A percentile compares a stretch with the other conserved stretches of the same genome.
Conservation (phyloP, 169 alveolate species). For the Amoebophrya sp. region DNA sequence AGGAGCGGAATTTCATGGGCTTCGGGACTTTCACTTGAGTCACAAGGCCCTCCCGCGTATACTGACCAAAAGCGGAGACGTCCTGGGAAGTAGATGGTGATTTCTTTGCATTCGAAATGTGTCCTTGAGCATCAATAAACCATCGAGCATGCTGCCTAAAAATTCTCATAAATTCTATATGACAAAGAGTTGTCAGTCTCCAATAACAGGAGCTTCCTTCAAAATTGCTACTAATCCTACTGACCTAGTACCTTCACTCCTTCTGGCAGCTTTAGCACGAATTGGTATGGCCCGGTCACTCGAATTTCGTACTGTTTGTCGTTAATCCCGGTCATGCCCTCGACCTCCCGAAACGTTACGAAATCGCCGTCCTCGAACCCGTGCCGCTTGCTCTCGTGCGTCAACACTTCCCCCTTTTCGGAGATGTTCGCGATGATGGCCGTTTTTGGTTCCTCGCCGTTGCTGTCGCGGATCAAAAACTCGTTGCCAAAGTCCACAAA, state of each 20-base stretch:
- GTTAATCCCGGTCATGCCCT: conserved; percentile 93
- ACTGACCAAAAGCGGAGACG: background rate
- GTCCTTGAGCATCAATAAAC: too few relatives aligned
- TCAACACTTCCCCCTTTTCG: conserved; percentile 61
- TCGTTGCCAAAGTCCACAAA: conserved; percentile 92
- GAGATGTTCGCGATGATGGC: conserved; percentile 71
- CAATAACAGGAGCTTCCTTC: too few relatives aligned
- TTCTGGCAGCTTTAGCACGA: conserved; percentile 44
- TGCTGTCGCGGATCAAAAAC: conserved; percentile 70
- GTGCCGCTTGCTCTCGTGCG: conserved; percentile 69
- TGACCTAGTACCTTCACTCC: conserved; percentile 35
- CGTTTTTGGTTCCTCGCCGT: conserved; percentile 75
- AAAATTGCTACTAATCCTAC: too few relatives aligned
- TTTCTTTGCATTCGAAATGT: too few relatives aligned
- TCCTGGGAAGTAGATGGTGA: too few relatives aligned
- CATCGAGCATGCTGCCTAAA: too few relatives aligned
- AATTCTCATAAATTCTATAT: too few relatives aligned
- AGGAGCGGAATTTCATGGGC: conserved; percentile 64
- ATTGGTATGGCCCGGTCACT: conserved; percentile 27
- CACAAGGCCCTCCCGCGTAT: conserved; percentile 75
- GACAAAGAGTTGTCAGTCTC: too few relatives aligned
- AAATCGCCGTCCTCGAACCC: conserved; percentile 90
- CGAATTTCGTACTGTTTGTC: conserved; percentile 27
- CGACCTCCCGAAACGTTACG: conserved; percentile 88
- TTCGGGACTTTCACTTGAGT: conserved; percentile 80